Percentiles rank a stretch among this genome's conserved stretches.
Conservation (phyloP, 1,284 basidiomycete species). For the Heterobasidion irregulare region DNA sequence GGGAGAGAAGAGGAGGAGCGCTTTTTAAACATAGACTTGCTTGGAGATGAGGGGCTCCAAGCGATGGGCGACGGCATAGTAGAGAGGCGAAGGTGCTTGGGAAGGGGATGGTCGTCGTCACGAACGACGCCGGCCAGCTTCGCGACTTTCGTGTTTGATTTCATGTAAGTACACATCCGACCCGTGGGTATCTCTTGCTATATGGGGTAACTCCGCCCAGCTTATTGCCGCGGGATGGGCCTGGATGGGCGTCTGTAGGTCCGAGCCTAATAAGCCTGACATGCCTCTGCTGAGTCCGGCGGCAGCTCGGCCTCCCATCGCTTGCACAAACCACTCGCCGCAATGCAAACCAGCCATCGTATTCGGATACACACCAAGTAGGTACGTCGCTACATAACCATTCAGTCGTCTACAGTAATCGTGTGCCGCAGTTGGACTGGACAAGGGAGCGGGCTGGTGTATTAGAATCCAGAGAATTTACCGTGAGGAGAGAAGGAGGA, state of each 20-base stretch:
- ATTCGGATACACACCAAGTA: too few relatives aligned
- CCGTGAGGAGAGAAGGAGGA: neutral
- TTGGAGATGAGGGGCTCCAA: slow-evolving; percentile 32
- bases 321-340: too few relatives aligned
- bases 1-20: slow-evolving; percentile 32
- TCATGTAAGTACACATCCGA: neutral
- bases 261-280: too few relatives aligned
- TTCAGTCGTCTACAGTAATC: too few relatives aligned
- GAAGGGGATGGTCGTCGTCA: slow-evolving; percentile 6
- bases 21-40: slow-evolving; percentile 52
- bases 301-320: too few relatives aligned
- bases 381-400: too few relatives aligned
- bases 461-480: too few relatives aligned
- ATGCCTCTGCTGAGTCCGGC: too few relatives aligned
- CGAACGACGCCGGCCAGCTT: slow-evolving; percentile 5
- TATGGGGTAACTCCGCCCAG: neutral
- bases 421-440: too few relatives aligned
- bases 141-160: neutral
- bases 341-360: too few relatives aligned
- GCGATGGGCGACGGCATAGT: slow-evolving; percentile 47
- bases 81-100: neutral
- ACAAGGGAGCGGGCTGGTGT: too few relatives aligned
- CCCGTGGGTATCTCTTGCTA: neutral
- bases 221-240: neutral
- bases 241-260: too few relatives aligned